Percentiles rank a stretch among this genome's conserved stretches.
phyloP scores from a whole-genome alignment of 2,329 filamentous ascomycete genomes.

The Fusarium nodosum region DNA sequence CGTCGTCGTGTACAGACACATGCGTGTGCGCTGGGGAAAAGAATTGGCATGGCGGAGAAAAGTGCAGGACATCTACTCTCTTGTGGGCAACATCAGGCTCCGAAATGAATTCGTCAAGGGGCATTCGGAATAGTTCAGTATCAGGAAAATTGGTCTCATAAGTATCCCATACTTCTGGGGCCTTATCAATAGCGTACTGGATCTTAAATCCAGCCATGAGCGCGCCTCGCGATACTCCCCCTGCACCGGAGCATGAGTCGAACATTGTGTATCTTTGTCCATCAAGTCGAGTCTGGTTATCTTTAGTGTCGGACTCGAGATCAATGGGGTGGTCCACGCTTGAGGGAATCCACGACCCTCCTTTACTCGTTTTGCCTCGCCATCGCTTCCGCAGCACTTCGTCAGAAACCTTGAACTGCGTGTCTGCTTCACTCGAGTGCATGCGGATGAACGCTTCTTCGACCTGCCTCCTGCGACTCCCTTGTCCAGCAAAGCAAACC shows the following conservation, averaged over 20 bases:
- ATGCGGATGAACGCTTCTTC: constrained; percentile 58
- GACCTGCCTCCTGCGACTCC: constrained; percentile 43
- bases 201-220: constrained; percentile 68
- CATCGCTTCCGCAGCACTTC: constrained; percentile 54
- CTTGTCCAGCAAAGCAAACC: constrained; percentile 45
- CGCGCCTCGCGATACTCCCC: constrained; percentile 78
- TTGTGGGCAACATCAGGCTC: constrained; percentile 48
- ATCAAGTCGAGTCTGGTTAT: constrained; percentile 2
- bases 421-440: constrained; percentile 51
- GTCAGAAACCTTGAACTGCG: constrained; percentile 51
- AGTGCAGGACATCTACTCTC: constrained; percentile 76
- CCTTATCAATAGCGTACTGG: constrained; percentile 74
- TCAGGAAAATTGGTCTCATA: constrained; percentile 71
- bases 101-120: constrained; percentile 65
- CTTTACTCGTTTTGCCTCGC: constrained; percentile 49
- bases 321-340: constrained; percentile 34
- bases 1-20: constrained; percentile 76
- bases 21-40: constrained; percentile 80
- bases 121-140: constrained; percentile 62
- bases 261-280: constrained; percentile 73
- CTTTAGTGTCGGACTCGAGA: constrained; percentile 38
- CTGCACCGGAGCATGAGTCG: constrained; percentile 80
- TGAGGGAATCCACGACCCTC: constrained; percentile 52
- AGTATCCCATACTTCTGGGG: constrained; percentile 67
- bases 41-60: constrained; percentile 83